Percentiles rank a stretch among this genome's conserved stretches.
Evolutionary conservation across 352 stramenopile species (phyloP).

Genomic region (Paralagenidium karlingii): DNA sequence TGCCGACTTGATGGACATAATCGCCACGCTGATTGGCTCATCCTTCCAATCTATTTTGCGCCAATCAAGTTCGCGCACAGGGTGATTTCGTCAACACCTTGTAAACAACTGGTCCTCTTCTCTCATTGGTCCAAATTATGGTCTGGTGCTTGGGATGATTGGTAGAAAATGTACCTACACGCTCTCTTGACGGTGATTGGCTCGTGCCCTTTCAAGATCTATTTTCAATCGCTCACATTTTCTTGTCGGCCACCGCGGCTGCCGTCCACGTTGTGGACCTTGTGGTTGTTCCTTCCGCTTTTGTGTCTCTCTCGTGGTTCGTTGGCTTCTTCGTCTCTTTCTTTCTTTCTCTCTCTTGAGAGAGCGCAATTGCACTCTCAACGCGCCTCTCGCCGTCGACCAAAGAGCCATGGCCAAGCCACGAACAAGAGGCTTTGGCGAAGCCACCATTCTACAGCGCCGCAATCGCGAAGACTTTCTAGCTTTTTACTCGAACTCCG

Average conservation of each 20-base stretch:
- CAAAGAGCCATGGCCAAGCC: neutral
- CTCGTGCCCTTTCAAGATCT: no score
- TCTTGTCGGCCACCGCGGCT: neutral
- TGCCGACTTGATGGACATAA: no score
- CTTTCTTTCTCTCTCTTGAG: neutral
- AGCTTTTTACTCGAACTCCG: slow-evolving; percentile 30
- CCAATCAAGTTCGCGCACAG: no score
- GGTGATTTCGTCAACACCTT: no score
- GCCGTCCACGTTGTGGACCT: neutral
- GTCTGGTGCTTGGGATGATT: no score
- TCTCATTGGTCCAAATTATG: no score
- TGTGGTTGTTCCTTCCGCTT: neutral
- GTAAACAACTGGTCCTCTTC: no score
- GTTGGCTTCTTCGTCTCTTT: neutral
- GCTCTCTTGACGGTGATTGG: no score
- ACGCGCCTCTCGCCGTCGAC: neutral
- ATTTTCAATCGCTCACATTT: no score
- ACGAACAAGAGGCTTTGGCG: slow-evolving; percentile 27
- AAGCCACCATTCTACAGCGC: slow-evolving; percentile 60
- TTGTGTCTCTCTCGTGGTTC: neutral
- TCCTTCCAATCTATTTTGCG: no score
- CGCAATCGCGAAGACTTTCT: slow-evolving; percentile 55
- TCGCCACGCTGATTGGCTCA: no score
- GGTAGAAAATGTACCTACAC: no score
- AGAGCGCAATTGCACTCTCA: neutral